Conservation (phyloP, 2,329 filamentous ascomycete genomes). For the Cladophialophora bantiana region DNA sequence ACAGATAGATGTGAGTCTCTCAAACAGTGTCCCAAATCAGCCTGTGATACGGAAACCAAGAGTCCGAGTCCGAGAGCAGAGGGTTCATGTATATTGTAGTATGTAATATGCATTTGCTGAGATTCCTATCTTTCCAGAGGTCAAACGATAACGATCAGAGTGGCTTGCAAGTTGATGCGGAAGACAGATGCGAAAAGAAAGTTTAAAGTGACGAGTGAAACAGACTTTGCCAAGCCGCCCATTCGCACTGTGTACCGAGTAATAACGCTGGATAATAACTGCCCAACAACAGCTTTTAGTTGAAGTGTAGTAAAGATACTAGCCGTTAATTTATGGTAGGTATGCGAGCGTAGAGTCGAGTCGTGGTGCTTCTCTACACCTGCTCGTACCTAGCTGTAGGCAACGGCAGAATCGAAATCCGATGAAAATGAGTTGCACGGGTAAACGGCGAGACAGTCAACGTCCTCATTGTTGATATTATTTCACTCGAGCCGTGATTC, state of each 20-base stretch:
- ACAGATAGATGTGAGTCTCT: background rate
- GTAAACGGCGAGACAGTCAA: background rate
- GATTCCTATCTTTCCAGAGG: background rate
- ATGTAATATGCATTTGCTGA: background rate
- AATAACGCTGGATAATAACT: too few species aligned
- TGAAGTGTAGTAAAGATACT: background rate
- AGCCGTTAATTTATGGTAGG: background rate
- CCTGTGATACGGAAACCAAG: background rate
- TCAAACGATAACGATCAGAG: background rate
- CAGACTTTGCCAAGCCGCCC: background rate
- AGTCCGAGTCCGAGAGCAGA: background rate
- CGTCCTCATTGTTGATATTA: background rate
- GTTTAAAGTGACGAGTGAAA: background rate
- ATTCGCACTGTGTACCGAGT: too few species aligned
- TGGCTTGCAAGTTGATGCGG: background rate
- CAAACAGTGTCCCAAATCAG: background rate
- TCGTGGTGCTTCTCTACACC: background rate
- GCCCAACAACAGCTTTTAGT: background rate
- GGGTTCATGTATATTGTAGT: background rate
- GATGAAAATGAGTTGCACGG: background rate
- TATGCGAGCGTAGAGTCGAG: background rate
- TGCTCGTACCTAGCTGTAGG: background rate
- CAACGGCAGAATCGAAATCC: background rate
- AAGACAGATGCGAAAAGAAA: background rate
- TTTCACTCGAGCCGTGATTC: background rate